A percentile compares a stretch with the other conserved stretches of the same genome.
Evolutionary conservation across 192 early-diverging fungal genomes (phyloP).

Genomic region (Coemansia sp.): DNA sequence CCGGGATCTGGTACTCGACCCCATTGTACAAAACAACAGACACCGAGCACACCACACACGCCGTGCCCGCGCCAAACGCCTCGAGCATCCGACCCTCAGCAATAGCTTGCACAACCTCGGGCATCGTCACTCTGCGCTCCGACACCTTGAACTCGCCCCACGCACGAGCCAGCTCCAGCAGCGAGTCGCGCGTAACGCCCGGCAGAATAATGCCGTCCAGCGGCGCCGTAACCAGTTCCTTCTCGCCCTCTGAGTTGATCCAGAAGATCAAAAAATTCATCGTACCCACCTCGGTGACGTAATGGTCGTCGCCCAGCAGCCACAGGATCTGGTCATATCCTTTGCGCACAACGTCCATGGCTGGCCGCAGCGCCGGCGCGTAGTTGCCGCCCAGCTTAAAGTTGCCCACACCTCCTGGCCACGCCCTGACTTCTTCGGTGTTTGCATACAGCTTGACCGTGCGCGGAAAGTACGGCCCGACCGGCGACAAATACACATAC

Average conservation of each 20-base stretch:
- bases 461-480: constrained; percentile 92
- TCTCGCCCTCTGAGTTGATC: constrained; percentile 79
- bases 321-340: constrained; percentile 96
- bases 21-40: constrained; percentile 78
- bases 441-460: constrained; percentile 88
- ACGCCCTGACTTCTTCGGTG: constrained; percentile 82
- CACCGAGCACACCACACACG: constrained; percentile 93
- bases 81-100: constrained; percentile 80
- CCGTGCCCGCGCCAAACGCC: constrained; percentile 97
- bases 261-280: constrained; percentile 96
- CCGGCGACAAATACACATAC: constrained; percentile 90
- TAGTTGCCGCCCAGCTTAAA: constrained; percentile 85
- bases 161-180: constrained; percentile 71
- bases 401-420: constrained; percentile 95
- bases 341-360: constrained; percentile 79
- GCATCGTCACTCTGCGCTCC: constrained; percentile 84
- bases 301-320: constrained; percentile 86
- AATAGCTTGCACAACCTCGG: constrained; percentile 70
- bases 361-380: constrained; percentile 62
- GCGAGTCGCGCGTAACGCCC: constrained; percentile 94
- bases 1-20: constrained; percentile 73
- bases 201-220: constrained; percentile 96
- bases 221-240: constrained; percentile 87
- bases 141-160: constrained; percentile 92
- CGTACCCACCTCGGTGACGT: constrained; percentile 94